A percentile compares a stretch with the other conserved stretches of the same genome.
Evolutionary conservation across 495 filamentous ascomycete genomes (phyloP).

Genomic region (Penicillium argentinense): DNA sequence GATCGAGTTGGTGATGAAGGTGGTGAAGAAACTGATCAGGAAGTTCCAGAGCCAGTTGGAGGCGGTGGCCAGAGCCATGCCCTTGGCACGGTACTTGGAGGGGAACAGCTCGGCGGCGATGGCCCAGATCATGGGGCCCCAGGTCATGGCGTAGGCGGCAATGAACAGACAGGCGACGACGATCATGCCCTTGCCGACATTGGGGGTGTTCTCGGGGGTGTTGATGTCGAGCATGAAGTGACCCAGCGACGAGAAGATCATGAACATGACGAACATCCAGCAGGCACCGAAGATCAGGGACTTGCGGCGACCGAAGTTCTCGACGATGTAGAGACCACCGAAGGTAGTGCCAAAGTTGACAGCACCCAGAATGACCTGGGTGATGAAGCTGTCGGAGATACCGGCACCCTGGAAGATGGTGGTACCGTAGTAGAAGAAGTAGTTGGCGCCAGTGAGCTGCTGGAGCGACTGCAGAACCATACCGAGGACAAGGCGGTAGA

Average conservation of each 20-base stretch:
- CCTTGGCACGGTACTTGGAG: constrained; percentile 66
- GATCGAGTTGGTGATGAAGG: constrained; percentile 66
- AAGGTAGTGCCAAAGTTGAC: constrained; percentile 76
- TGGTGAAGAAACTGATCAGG: constrained; percentile 75
- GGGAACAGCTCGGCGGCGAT: constrained; percentile 80
- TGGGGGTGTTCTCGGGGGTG: constrained; percentile 54
- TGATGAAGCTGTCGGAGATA: constrained; percentile 67
- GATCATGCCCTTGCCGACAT: constrained; percentile 70
- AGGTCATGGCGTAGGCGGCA: constrained; percentile 57
- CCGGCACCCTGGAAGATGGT: constrained; percentile 71
- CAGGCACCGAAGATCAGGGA: constrained; percentile 64
- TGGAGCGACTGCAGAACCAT: constrained; percentile 68
- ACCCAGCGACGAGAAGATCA: constrained; percentile 72
- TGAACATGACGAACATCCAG: constrained; percentile 69
- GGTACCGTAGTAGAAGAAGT: constrained; percentile 80
- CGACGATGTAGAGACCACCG: constrained; percentile 67
- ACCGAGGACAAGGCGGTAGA: constrained; percentile 67
- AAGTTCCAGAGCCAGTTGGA: constrained; percentile 90
- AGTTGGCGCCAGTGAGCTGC: constrained; percentile 69
- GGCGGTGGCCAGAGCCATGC: constrained; percentile 72
- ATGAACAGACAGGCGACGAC: constrained; percentile 70
- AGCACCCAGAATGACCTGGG: constrained; percentile 69
- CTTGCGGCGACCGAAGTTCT: constrained; percentile 68
- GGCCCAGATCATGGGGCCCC: constrained; percentile 81
- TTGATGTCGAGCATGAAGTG: constrained; percentile 59